Percentiles rank a stretch among this genome's conserved stretches.
Evolutionary conservation across 2,329 filamentous ascomycete species (phyloP).

Genomic region (Hypomyces rosellus): DNA sequence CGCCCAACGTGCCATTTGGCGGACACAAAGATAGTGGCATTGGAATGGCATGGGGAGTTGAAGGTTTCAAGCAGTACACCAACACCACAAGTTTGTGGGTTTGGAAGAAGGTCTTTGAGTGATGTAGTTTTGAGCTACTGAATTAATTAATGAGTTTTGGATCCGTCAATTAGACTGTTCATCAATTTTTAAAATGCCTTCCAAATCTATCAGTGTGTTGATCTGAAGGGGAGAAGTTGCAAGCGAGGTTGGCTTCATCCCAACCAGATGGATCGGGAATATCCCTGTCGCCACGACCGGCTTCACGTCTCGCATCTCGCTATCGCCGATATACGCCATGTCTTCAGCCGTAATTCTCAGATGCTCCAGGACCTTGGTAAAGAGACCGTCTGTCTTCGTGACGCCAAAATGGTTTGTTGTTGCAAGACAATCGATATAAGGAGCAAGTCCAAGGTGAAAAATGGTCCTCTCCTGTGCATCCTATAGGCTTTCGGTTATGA

Average conservation of each 20-base stretch:
- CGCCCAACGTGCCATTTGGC: slow-evolving; percentile 36
- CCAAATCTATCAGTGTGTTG: neutral
- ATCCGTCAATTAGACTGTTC: too few species aligned
- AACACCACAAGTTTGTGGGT: slow-evolving; percentile 23
- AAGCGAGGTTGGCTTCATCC: neutral
- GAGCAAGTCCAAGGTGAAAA: neutral
- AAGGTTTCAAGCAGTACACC: slow-evolving; percentile 29
- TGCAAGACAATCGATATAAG: neutral
- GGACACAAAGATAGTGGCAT: slow-evolving; percentile 48
- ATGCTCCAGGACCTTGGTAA: neutral
- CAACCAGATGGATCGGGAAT: neutral
- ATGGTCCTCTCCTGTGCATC: slow-evolving; percentile 40
- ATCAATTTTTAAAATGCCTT: neutral
- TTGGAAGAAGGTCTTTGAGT: slow-evolving; percentile 20
- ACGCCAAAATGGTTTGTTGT: neutral
- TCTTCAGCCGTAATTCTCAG: neutral
- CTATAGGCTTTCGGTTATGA: slow-evolving; percentile 42
- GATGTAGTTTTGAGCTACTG: neutral
- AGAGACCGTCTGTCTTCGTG: neutral
- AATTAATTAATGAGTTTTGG: too few species aligned
- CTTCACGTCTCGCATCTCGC: neutral
- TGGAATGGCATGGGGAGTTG: slow-evolving; percentile 40
- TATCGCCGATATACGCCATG: neutral
- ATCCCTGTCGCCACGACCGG: neutral
- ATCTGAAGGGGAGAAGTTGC: neutral